Conservation (phyloP, 345 rosid species). For the Aquilaria yunnanensis region DNA sequence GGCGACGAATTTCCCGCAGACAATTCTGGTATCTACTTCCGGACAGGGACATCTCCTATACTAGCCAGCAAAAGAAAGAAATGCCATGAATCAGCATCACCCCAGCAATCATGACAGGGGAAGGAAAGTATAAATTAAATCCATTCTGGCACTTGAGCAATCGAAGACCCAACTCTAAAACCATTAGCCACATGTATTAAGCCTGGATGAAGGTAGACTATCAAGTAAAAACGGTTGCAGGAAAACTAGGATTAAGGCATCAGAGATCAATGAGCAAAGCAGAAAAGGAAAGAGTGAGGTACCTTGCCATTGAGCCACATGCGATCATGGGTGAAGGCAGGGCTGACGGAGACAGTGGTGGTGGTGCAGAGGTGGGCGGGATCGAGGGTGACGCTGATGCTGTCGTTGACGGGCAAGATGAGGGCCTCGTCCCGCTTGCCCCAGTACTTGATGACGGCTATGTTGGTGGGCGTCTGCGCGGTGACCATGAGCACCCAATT, state of each 20-base stretch:
- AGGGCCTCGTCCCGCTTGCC: constrained; percentile 88
- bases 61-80: constrained; percentile 28
- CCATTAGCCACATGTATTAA: neutral
- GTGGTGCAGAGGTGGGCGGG: constrained; percentile 90
- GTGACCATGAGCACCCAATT: constrained; percentile 74
- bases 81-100: constrained; percentile 15
- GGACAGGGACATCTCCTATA: constrained; percentile 88
- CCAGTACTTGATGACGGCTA: constrained; percentile 97
- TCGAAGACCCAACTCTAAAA: too few relatives aligned
- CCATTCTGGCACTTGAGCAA: neutral
- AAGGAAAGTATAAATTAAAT: too few relatives aligned
- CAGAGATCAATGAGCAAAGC: too few relatives aligned
- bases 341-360: constrained; percentile 94
- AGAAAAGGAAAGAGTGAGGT: neutral
- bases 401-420: constrained; percentile 89
- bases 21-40: constrained; percentile 90
- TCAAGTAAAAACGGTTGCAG: neutral
- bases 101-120: too few relatives aligned
- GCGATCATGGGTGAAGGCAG: constrained; percentile 70
- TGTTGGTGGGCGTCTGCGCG: constrained; percentile 92
- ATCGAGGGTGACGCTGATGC: constrained; percentile 93
- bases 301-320: constrained; percentile 99
- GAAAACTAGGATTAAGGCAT: too few relatives aligned
- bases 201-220: neutral
- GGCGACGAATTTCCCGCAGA: constrained; percentile 74